Base-by-base conservation (phyloP, 495 filamentous ascomycete species). In the Amniculicola lignicola region DNA sequence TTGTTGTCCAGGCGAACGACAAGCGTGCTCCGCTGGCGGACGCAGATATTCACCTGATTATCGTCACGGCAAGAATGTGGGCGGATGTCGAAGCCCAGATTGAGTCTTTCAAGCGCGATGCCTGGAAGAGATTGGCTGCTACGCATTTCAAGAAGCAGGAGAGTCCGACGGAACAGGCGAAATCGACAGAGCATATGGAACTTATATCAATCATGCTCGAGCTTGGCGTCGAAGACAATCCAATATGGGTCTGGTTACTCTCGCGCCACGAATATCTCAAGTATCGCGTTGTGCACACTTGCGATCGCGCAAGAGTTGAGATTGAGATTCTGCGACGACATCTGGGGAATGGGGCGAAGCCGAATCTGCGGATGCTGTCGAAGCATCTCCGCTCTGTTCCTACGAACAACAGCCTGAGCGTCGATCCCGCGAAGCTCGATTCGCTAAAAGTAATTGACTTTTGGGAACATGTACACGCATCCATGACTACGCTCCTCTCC, bases 31-130 rank as follows among this genome's bases (percentile, higher is more conserved):
- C 76, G 43, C 72, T 88, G 18, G 77, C 77, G 12, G 92, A 98
- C 64, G 74, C 79, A 25, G 83, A 97, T 64, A 79, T 88, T 15
- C 85, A 94, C 65, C 84, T 88, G 38, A 85, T 97, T 55, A 72
- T 98, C 31, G 78, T 95, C 15, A 90, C 90, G 25, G 90, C 87
- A 4, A 83, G 90, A n/a, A 92, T 97, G 84, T 96, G 90, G 91
- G 78, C 83, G 58, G 89, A 96, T 70, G 87, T 96, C 2, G 84
- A 89, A 31, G 78, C 85, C 37, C 90, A 92, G 52, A 84, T 96
- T 22, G 82, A 88, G 21, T 70, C 76, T 10, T 95, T 96, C 72
- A 96, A 96, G 67, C 79, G 87, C 5, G 90, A 94, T 57, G 77
- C 89, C 2, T 96, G 94, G 93, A 79, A 80, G 53, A 82, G 80